phyloP scores from a whole-genome alignment of 257 asterid genomes.

The Plantago ovata region DNA sequence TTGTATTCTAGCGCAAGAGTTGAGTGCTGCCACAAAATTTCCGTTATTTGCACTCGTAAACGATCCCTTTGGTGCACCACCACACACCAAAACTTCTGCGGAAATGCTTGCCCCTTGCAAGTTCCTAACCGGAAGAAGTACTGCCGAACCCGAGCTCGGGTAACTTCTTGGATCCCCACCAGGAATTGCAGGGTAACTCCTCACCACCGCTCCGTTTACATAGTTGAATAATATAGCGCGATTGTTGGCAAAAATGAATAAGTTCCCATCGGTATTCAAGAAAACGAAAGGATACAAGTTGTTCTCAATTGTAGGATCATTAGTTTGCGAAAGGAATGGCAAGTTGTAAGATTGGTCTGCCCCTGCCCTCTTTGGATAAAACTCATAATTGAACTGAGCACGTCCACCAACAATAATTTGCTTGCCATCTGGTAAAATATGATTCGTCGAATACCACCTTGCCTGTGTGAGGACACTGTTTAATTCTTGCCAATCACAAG shows the following conservation, averaged over 20 bases:
- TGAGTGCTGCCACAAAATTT: not conserved
- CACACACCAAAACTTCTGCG: not conserved
- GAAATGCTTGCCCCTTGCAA: not conserved
- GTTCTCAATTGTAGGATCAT: not conserved
- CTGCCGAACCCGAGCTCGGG: not conserved
- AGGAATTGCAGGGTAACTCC: not conserved
- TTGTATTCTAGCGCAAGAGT: not conserved
- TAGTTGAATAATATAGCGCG: not conserved
- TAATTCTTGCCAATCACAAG: not conserved
- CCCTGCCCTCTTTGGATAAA: not conserved
- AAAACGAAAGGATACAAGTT: not conserved
- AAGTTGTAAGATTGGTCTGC: not conserved
- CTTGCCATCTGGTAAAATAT: not conserved
- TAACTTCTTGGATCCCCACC: not conserved
- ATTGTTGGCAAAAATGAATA: not conserved
- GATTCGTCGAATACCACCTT: not conserved
- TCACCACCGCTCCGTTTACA: not conserved
- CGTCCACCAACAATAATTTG: not conserved
- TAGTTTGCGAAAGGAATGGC: not conserved
- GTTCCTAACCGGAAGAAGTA: no score
- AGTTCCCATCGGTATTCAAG: not conserved
- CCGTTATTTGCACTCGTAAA: not conserved
- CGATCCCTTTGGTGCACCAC: not conserved
- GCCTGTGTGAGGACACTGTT: not conserved
- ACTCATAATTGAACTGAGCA: not conserved